Evolutionary conservation across 306 rosid genomes (phyloP).

Genomic region (Calophaca sinica): DNA sequence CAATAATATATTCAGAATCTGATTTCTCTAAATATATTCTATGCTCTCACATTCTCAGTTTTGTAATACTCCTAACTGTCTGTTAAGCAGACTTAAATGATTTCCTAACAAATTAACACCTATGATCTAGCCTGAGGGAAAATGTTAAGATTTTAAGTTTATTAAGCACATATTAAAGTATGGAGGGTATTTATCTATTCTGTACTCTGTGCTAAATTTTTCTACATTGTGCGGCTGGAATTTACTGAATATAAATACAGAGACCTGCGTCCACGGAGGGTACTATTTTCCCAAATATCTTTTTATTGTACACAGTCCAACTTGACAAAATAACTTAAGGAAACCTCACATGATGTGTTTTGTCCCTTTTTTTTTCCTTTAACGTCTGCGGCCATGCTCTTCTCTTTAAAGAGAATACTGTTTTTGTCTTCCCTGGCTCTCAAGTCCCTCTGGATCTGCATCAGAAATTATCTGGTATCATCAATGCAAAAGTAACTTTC

Average conservation of each 20-base stretch:
- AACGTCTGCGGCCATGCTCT: neutral
- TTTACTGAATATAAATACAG: neutral
- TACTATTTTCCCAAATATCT: no score
- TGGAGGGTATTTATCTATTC: neutral
- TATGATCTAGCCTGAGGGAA: neutral
- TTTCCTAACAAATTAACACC: neutral
- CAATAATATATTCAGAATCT: no score
- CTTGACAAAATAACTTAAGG: neutral
- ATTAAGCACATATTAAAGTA: neutral
- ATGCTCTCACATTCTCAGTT: no score
- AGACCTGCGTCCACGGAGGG: neutral
- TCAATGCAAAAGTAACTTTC: slow-evolving; percentile 21
- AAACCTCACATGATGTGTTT: neutral
- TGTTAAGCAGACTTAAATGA: neutral
- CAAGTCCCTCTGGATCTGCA: neutral
- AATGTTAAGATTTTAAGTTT: neutral
- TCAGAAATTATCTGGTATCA: slow-evolving; percentile 2
- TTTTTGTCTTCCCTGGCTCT: slow-evolving; percentile 1
- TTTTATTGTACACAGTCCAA: neutral
- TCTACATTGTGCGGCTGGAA: neutral
- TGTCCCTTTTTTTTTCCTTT: neutral
- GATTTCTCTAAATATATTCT: no score
- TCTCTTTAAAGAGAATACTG: neutral
- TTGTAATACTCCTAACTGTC: no score
- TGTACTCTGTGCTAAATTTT: neutral